Base-by-base conservation (phyloP, 2,329 filamentous ascomycete genomes). In the Drechmeria coniospora region DNA sequence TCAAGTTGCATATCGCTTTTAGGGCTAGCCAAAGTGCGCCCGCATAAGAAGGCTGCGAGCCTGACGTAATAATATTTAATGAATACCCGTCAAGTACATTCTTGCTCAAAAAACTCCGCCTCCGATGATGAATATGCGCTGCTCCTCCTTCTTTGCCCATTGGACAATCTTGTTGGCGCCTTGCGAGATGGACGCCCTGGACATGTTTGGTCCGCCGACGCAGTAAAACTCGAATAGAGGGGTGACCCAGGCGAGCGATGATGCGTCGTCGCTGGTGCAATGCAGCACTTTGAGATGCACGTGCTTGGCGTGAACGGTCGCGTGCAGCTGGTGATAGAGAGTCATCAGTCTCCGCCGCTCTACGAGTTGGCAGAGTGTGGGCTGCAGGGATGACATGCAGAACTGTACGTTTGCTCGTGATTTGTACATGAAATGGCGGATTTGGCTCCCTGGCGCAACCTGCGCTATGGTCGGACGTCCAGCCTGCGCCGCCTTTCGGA, bases 381-480 rank as follows among this genome's bases (percentile, higher is more conserved):
- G 77, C 8, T 72, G 63, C 34, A 83, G 78, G 0, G 80, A 74
- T 2, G 86, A 79, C 82, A 92, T 93, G 40, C 74, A 79, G 52
- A 94, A 98, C 50, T 98, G 92, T 16, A 98, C 90, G 42, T 98
- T 93, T 13, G 78, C 75, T 33, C 82, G 72, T 11, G 82, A 93
- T 54, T 95, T 98, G 64, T 93, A 98, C 12, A 98, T 57, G 46
- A 95, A 98, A 58, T 98, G 90, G 40, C 79, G 76, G 28, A 95
- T 59, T 18, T 79, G 74, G 11, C 77, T 80, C 15, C 79, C 80
- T 0, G 84, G 80, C 1, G 84, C 68, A 32, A 98, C 75, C 33
- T 90, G 78, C 11, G 72, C 68, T 32, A 78, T 68, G 15, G 58
- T 61, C 1, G 80, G 76, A 8, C 87, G 77, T 8, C 84, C 83